phyloP scores from a whole-genome alignment of 78 protist genomes.

The Dictyostelium firmibasis region DNA sequence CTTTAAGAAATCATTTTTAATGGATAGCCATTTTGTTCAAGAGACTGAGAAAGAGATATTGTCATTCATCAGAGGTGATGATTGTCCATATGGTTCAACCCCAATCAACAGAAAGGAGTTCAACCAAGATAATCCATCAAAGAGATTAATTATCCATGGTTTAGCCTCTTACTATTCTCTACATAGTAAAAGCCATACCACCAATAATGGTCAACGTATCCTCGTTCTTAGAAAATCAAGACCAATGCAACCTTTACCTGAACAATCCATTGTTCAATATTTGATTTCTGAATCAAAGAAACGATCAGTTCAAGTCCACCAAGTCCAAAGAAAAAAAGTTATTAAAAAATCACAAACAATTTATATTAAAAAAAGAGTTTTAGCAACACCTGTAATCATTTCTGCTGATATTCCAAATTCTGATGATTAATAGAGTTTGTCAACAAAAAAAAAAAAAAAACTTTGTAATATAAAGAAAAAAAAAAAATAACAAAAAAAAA shows the following conservation, averaged over 20 bases:
- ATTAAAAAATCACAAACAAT: not conserved
- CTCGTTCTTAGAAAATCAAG: slow-evolving; percentile 37
- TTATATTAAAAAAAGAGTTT: slow-evolving; percentile 10
- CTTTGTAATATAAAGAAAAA: too few species aligned
- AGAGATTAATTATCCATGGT: slow-evolving; percentile 60
- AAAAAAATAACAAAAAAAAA: too few species aligned
- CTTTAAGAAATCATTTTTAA: slow-evolving; percentile 50
- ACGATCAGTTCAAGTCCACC: not conserved
- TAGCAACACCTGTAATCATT: not conserved
- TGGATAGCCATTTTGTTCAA: not conserved
- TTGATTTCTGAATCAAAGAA: not conserved
- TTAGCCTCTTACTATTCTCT: slow-evolving; percentile 45
- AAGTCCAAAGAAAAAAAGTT: not conserved
- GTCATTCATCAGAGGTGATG: not conserved
- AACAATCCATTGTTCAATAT: slow-evolving; percentile 12
- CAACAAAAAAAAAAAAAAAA: too few species aligned
- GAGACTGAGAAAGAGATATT: not conserved
- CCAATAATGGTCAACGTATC: slow-evolving; percentile 11
- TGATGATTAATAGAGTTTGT: not conserved
- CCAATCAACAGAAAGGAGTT: slow-evolving; percentile 6
- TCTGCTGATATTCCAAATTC: not conserved
- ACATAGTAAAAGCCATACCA: slow-evolving; percentile 27
- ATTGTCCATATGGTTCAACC: not conserved
- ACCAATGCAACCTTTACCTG: slow-evolving; percentile 34
- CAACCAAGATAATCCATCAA: not conserved